These are phyloP conservation scores for Penicillium brevicompactum DNA, from an alignment of 2,329 filamentous ascomycete species.

Conservation along the genomic window DNA sequence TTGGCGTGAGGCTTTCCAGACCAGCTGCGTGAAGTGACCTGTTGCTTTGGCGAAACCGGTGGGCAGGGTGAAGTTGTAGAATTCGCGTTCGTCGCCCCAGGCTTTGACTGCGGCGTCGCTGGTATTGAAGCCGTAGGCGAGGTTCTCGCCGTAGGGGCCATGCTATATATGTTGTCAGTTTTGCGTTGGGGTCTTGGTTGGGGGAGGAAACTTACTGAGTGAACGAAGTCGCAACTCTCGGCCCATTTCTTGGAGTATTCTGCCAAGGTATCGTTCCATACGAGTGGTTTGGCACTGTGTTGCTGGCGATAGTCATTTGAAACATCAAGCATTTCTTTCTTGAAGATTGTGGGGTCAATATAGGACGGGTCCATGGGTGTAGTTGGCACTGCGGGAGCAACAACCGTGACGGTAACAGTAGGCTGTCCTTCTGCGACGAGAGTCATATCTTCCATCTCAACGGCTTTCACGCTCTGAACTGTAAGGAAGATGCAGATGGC, in stretches of 20 bases:
- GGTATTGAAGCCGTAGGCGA: slow-evolving; percentile 68
- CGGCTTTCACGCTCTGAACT: background rate
- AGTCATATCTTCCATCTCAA: slow-evolving; percentile 9
- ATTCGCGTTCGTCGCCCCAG: slow-evolving; percentile 64
- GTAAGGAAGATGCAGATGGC: slow-evolving; percentile 2
- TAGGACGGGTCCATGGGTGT: slow-evolving; percentile 42
- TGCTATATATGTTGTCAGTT: slow-evolving; percentile 37
- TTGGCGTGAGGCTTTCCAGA: slow-evolving; percentile 65
- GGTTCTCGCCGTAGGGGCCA: slow-evolving; percentile 73
- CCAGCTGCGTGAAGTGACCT: slow-evolving; percentile 73
- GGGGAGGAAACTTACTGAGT: slow-evolving; percentile 35
- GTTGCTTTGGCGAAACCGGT: slow-evolving; percentile 61
- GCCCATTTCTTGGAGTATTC: slow-evolving; percentile 57
- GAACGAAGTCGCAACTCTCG: slow-evolving; percentile 44
- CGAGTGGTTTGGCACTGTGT: slow-evolving; percentile 61
- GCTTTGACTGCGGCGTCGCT: slow-evolving; percentile 61
- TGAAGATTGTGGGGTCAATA: slow-evolving; percentile 45
- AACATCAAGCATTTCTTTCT: slow-evolving; percentile 60
- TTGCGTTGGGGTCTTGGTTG: background rate
- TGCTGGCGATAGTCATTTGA: slow-evolving; percentile 67
- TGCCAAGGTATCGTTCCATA: slow-evolving; percentile 68
- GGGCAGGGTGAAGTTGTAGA: slow-evolving; percentile 62
- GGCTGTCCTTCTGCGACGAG: slow-evolving; percentile 15
- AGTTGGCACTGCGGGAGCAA: slow-evolving; percentile 22
- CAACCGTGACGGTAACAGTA: slow-evolving; percentile 25